Conservation (phyloP, 768 basidiomycete species). For the Rhodotorula kratochvilovae region DNA sequence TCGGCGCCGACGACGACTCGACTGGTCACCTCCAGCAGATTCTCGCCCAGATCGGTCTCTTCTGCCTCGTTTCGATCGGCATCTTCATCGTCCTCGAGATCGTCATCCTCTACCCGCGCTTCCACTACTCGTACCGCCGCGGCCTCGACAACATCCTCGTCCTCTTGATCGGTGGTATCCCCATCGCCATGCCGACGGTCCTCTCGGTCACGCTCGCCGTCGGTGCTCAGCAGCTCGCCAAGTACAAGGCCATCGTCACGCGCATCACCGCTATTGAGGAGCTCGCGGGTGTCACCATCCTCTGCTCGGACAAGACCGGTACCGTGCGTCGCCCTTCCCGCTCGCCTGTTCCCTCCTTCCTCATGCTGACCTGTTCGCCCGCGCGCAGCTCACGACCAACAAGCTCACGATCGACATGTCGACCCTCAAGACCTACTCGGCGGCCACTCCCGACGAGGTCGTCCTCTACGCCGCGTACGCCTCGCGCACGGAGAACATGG, state of each 20-base stretch:
- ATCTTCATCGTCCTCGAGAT: constrained; percentile 91
- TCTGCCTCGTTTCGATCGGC: constrained; percentile 94
- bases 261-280: constrained; percentile 99
- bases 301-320: constrained; percentile 85
- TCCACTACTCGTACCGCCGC: constrained; percentile 81
- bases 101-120: constrained; percentile 84
- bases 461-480: constrained; percentile 91
- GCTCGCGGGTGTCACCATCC: constrained; percentile 93
- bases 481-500: constrained; percentile 97
- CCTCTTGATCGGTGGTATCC: constrained; percentile 98
- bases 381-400: constrained; percentile 79
- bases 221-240: constrained; percentile 96
- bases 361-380: not conserved
- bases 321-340: constrained; percentile 25
- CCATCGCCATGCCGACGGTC: constrained; percentile 99
- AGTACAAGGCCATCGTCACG: constrained; percentile 99
- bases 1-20: constrained; percentile 95
- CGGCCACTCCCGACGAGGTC: constrained; percentile 77
- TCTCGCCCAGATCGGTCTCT: constrained; percentile 93
- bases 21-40: constrained; percentile 96
- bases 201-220: constrained; percentile 97
- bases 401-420: constrained; percentile 94
- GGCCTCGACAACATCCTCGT: constrained; percentile 97
- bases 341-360: not conserved
- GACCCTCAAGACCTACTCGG: constrained; percentile 84